Percentiles rank a stretch among this genome's conserved stretches.
Evolutionary conservation across 192 early-diverging fungal species (phyloP).

Genomic region (Entomortierella beljakovae): DNA sequence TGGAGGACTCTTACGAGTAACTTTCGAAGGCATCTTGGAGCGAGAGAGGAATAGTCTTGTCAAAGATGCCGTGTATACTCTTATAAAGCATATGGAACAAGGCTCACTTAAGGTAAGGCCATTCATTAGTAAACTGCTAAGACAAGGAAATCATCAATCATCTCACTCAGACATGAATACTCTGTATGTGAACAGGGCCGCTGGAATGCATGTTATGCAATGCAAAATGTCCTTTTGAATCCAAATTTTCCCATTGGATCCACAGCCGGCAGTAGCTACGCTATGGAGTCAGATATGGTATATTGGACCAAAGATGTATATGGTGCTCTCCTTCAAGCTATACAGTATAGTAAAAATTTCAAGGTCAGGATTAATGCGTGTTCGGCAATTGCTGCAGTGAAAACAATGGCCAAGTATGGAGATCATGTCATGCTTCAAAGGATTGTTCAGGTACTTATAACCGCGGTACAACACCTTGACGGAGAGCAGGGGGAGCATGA

Average conservation of each 20-base stretch:
- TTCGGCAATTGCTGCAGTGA: constrained; percentile 58
- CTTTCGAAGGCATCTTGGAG: constrained; percentile 58
- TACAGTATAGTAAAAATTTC: constrained; percentile 74
- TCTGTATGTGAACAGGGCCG: constrained; percentile 59
- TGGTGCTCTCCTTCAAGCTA: constrained; percentile 61
- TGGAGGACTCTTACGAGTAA: constrained; percentile 70
- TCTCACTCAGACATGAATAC: not conserved
- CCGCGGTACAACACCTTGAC: constrained; percentile 46
- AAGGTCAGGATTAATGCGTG: constrained; percentile 84
- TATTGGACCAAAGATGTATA: constrained; percentile 66
- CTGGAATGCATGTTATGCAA: constrained; percentile 85
- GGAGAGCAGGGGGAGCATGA: constrained; percentile 41
- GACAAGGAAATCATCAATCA: no score
- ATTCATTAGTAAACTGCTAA: no score
- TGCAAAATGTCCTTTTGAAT: constrained; percentile 70
- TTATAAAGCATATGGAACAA: constrained; percentile 72
- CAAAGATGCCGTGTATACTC: constrained; percentile 54
- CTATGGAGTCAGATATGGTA: constrained; percentile 40
- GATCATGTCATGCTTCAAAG: constrained; percentile 36
- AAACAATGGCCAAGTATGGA: constrained; percentile 54
- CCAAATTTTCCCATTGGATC: constrained; percentile 66
- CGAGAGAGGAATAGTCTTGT: constrained; percentile 59
- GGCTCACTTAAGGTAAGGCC: constrained; percentile 75
- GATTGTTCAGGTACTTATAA: constrained; percentile 47
- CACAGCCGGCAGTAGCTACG: constrained; percentile 49